Base-by-base conservation (phyloP, 148 eudicot genomes). In the Rheum nobile region DNA sequence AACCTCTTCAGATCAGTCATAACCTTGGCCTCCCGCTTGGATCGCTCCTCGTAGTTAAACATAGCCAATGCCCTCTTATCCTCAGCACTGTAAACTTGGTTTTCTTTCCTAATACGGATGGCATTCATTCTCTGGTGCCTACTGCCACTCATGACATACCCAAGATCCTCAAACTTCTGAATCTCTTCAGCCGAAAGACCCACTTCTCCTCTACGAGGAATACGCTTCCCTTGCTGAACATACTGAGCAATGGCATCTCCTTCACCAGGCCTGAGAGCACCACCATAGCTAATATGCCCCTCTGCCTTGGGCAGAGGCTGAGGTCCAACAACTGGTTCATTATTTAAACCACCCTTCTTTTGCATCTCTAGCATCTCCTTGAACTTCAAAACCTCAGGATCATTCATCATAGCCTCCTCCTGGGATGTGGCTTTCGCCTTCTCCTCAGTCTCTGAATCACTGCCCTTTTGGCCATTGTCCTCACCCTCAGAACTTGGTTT, bases 61-160 rank as follows among this genome's bases (percentile, higher is more conserved):
- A 95, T 95, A 28, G 98, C 98, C 82, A 95, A 75, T 3, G 98
- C 98, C 76, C 97, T 74, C 84, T 95, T 95, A 80, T 95, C 98
- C 81, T 95, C 98, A n/a, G 98, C 98, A 82, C 98, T 95, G 41
- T 95, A 95, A 79, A 95, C 98, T 81, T 95, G 98, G 80, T 95
- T 95, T 85, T 95, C 98, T 75, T 95, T 95, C 84, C 98, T 87
- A 71, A 95, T 95, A 88, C 98, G 97, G 73, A 95, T 95, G 26
- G 98, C 98, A 90, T 95, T 95, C 98, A 95, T 95, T 82, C 98
- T 90, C 73, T 95, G 98, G 71, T 91, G 97, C 77, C 98, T 88
- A 80, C 98, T 94, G 78, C 98, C 98, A 82, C 98, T 94, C 98
- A 94, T 94, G 71, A 94, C 98, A 87, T 94, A 94, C 73, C 98